A percentile compares a stretch with the other conserved stretches of the same genome.
Evolutionary conservation across 139 green algal genomes (phyloP).

Genomic region (Dunaliella primolecta): DNA sequence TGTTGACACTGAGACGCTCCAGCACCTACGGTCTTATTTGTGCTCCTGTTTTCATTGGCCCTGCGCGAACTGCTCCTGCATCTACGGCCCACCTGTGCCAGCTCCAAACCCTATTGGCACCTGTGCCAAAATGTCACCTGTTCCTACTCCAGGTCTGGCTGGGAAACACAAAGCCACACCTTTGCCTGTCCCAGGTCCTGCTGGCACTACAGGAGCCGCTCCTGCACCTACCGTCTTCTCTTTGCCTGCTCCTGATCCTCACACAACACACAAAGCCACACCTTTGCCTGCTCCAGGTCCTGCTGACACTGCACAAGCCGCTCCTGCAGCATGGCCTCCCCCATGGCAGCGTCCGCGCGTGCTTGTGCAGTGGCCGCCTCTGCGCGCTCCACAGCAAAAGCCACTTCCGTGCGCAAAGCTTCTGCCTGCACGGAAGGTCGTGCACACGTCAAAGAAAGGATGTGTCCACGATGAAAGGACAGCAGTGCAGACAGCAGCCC

Average conservation of each 20-base stretch:
- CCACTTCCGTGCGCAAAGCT: slow-evolving; percentile 17
- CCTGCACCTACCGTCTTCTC: no score
- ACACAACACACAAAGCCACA: no score
- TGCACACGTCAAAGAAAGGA: not conserved
- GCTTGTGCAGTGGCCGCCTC: slow-evolving; percentile 17
- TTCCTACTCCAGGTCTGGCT: not conserved
- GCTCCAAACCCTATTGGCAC: not conserved
- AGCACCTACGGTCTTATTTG: no score
- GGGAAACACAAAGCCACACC: not conserved
- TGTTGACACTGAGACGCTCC: no score
- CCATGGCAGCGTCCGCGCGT: not conserved
- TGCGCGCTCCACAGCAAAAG: slow-evolving; percentile 19
- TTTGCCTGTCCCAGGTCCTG: not conserved
- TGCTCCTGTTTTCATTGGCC: not conserved
- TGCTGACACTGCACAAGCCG: not conserved
- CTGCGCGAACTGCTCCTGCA: not conserved
- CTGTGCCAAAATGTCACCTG: not conserved
- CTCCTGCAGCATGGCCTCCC: slow-evolving; percentile 10
- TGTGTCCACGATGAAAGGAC: no score
- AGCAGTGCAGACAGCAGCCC: no score
- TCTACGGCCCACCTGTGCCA: not conserved
- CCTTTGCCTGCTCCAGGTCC: slow-evolving; percentile 2
- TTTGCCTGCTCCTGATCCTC: no score
- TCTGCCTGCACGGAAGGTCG: slow-evolving; percentile 5
- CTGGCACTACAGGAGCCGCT: not conserved